Conservation (phyloP, 306 rosid species). For the Vigna radiata region DNA sequence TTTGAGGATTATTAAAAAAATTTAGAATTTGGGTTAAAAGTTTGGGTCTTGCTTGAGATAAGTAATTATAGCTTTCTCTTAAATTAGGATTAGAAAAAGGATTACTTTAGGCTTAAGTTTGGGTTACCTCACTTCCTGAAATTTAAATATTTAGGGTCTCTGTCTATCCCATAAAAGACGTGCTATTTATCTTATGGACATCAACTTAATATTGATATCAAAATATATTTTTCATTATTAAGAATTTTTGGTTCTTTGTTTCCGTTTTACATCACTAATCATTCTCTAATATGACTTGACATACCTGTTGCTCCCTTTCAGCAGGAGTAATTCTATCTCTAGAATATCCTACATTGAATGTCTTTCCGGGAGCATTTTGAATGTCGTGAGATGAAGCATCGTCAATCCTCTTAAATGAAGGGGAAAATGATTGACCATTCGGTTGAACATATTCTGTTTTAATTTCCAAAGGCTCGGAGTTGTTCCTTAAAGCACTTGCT, state of each 20-base stretch:
- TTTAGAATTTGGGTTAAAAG: not conserved
- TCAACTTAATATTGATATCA: not conserved
- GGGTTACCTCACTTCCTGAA: conserved; percentile 3
- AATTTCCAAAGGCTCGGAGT: conserved; percentile 48
- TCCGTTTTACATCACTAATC: conserved; percentile 4
- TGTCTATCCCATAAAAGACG: not conserved
- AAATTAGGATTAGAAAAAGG: not conserved
- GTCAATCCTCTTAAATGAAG: conserved; percentile 43
- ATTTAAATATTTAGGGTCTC: not conserved
- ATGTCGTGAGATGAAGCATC: conserved; percentile 49
- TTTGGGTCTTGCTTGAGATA: conserved; percentile 9
- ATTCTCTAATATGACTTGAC: conserved; percentile 25
- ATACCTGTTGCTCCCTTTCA: conserved; percentile 59
- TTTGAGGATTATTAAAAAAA: not conserved
- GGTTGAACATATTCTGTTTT: conserved; percentile 54
- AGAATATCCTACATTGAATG: conserved; percentile 52
- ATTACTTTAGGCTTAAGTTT: not conserved
- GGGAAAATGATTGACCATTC: conserved; percentile 51
- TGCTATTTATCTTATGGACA: not conserved
- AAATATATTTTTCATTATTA: not conserved
- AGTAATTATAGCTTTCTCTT: not conserved
- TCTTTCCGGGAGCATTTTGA: conserved; percentile 45
- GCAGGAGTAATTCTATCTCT: conserved; percentile 45
- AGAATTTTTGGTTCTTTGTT: not conserved
- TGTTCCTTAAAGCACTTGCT: conserved; percentile 44